Percentiles rank a stretch among this genome's conserved stretches.
phyloP scores from a whole-genome alignment of 768 basidiomycete species.

The Dioszegia aurantiaca region DNA sequence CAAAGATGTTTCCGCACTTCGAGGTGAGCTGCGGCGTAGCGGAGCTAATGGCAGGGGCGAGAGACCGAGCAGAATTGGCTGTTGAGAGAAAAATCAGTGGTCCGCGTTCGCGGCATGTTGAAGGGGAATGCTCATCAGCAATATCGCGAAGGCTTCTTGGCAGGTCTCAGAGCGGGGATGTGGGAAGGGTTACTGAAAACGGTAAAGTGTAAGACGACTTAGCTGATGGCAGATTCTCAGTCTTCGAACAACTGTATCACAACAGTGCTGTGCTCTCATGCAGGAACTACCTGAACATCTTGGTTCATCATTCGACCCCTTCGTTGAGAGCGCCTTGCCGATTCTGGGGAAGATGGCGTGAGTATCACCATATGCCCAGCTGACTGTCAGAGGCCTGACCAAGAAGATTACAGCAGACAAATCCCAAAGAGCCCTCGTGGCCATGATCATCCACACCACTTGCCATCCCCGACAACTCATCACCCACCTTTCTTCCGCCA shows the following conservation, averaged over 20 bases:
- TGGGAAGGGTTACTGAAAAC: constrained; percentile 80
- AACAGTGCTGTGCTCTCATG: constrained; percentile 74
- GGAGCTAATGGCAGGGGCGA: constrained; percentile 61
- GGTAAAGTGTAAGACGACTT: constrained; percentile 56
- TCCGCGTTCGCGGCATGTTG: constrained; percentile 81
- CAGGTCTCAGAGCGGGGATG: constrained; percentile 70
- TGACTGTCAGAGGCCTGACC: constrained; percentile 61
- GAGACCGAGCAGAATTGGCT: constrained; percentile 97
- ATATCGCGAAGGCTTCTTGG: constrained; percentile 71
- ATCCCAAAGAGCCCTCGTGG: constrained; percentile 69
- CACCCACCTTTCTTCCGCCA: constrained; percentile 64
- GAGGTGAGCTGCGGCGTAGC: constrained; percentile 59
- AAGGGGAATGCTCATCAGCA: constrained; percentile 75
- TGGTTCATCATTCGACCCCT: constrained; percentile 68
- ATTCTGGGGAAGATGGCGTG: constrained; percentile 75
- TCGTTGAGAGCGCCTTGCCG: constrained; percentile 72
- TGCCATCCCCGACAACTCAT: constrained; percentile 68
- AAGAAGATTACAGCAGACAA: constrained; percentile 88
- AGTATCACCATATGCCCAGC: constrained; percentile 4
- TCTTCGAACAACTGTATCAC: constrained; percentile 83
- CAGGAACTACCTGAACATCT: constrained; percentile 68
- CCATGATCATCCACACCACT: constrained; percentile 69
- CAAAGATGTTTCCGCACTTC: constrained; percentile 72
- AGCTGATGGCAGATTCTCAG: constrained; percentile 67
- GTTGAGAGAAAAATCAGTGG: constrained; percentile 70